Evolutionary conservation across 192 early-diverging fungal species (phyloP), one percentile per base, ranked within the genome.

Genomic region (Backusella sp.): DNA sequence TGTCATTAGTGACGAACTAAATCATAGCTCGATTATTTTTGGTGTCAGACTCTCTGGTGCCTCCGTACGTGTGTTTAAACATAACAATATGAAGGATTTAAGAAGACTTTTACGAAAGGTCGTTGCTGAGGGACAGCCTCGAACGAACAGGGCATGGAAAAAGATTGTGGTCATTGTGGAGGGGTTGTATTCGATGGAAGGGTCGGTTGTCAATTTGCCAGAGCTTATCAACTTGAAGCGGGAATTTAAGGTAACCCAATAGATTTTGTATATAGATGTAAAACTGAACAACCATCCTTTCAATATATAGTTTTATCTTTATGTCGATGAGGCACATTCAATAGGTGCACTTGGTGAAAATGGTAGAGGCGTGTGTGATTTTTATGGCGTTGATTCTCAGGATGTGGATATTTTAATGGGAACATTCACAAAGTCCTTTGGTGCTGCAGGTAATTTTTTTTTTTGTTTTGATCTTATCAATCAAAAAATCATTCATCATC

Each of bases 101-200:
- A 93, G 95, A 66, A 68, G 75, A 53, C 86, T 93, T 21, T 86
- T 97, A 68, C 88, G 94, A 23, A 86, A 92, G 68, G 88, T 90
- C 72, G 95, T 96, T 69, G 79, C 94, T 19, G 91, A 94, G 78
- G 96, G 96, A 30, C 96, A 97, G 83, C 95, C 95, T 28, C 89
- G 96, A 42, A 97, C 95, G 7, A 93, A 96, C 77, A 85, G 96
- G 26, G 95, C 94, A 11, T 97, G 96, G 96, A 96, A 96, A 83
- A 97, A 96, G 85, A 97, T 97, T 77, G 84, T 97, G 52, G 88
- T 97, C 4, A 87, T 97, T 26, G 93, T 96, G 21, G 95, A 97
- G 78, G 94, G 94, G 46, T 84, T 97, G 34, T 97, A 97, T 81
- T 94, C 93, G 23, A 97, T 97, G 96, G 96, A 97, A 80, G 96